Evolutionary conservation across 1,139 yeast genomes (phyloP).

Genomic region (Pichia sp.): DNA sequence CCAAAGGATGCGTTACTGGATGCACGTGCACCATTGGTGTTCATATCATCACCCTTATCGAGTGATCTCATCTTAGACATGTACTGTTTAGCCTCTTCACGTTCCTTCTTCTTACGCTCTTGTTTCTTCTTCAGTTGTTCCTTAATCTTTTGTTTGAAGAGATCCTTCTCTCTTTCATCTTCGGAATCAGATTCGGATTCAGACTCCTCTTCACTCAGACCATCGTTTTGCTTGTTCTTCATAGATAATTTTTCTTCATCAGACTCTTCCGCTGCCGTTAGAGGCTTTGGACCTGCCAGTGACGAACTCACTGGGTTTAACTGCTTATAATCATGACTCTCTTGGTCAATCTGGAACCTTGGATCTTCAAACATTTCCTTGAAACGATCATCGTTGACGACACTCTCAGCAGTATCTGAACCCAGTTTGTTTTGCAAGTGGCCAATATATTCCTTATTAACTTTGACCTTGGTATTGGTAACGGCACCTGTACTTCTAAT

Average conservation of each 20-base stretch:
- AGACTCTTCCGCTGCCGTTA: conserved; percentile 86
- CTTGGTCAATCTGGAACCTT: conserved; percentile 84
- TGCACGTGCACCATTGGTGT: too few relatives aligned
- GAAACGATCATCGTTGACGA: conserved; percentile 71
- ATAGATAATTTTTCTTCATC: conserved; percentile 62
- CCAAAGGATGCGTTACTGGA: conserved; percentile 45
- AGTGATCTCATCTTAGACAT: conserved; percentile 50
- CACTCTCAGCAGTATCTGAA: conserved; percentile 38
- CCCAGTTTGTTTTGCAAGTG: conserved; percentile 57
- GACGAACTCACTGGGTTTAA: conserved; percentile 71
- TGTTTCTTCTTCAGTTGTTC: conserved; percentile 30
- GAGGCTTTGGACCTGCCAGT: conserved; percentile 23
- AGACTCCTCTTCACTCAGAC: conserved; percentile 25
- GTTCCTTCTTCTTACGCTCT: conserved; percentile 43
- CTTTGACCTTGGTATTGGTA: conserved; percentile 69
- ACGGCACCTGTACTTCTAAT: conserved; percentile 83
- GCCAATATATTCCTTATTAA: conserved; percentile 78
- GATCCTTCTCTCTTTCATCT: conserved; percentile 30
- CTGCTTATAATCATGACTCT: conserved; percentile 84
- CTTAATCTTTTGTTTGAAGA: conserved; percentile 37
- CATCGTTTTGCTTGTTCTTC: conserved; percentile 15
- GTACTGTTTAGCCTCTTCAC: conserved; percentile 47
- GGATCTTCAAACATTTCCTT: conserved; percentile 93
- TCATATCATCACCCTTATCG: conserved; percentile 18
- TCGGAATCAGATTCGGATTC: conserved; percentile 30